Percentiles rank a stretch among this genome's conserved stretches.
These are phyloP conservation scores for Apium graveolens DNA, from an alignment of 129 eudicot species.

Conservation along the genomic window DNA sequence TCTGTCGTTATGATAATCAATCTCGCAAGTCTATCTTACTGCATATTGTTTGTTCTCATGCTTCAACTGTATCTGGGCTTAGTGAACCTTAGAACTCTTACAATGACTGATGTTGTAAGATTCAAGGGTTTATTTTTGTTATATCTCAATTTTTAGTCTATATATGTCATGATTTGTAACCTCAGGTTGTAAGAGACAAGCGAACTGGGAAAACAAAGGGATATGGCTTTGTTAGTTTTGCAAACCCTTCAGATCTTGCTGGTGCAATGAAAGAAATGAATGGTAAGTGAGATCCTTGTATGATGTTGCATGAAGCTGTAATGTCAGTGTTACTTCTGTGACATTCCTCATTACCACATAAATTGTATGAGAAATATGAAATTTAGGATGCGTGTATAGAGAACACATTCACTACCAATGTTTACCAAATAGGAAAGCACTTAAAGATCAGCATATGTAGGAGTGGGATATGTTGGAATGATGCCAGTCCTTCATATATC, in stretches of 20 bases:
- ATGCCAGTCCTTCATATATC: background rate
- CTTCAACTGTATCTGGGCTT: background rate
- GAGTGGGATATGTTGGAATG: background rate
- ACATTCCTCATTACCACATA: background rate
- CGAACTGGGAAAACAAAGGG: slow-evolving; percentile 98
- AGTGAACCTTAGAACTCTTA: background rate
- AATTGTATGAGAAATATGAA: background rate
- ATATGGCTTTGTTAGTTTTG: slow-evolving; percentile 90
- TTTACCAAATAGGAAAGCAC: background rate
- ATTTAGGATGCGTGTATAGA: background rate
- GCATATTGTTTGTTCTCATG: background rate
- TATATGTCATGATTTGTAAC: background rate
- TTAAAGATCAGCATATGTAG: background rate
- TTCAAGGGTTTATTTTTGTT: background rate
- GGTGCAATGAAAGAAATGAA: slow-evolving; percentile 98
- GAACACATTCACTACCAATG: background rate
- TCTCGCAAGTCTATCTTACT: background rate
- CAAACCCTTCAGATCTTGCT: slow-evolving; percentile 82
- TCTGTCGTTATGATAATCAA: too few relatives aligned
- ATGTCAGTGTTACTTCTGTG: background rate
- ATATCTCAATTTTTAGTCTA: background rate
- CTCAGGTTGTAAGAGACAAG: slow-evolving; percentile 86
- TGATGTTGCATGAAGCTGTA: background rate
- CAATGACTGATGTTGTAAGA: background rate
- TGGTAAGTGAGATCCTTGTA: slow-evolving; percentile 36